A percentile compares a stretch with the other conserved stretches of the same genome.
These are phyloP conservation scores for Candida ortonii DNA, from an alignment of 805 yeast genomes.

Conservation along the genomic window DNA sequence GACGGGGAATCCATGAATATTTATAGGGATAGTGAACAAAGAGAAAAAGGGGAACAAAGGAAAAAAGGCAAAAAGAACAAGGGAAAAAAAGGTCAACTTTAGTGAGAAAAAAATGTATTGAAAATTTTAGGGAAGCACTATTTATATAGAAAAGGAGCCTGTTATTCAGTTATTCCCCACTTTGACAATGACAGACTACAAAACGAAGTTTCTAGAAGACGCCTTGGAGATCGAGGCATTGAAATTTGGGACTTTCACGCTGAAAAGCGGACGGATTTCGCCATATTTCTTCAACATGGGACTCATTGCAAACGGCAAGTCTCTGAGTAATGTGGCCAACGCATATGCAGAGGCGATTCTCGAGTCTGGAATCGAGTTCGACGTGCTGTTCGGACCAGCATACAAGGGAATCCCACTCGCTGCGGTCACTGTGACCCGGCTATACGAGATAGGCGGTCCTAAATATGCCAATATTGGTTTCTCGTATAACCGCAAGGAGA, in stretches of 20 bases:
- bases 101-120: no score
- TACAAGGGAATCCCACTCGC: slow-evolving; percentile 96
- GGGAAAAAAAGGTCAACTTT: no score
- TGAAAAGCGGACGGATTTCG: slow-evolving; percentile 90
- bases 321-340: slow-evolving; percentile 75
- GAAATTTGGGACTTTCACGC: slow-evolving; percentile 82
- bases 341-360: slow-evolving; percentile 89
- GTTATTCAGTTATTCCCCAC: no score
- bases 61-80: no score
- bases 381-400: slow-evolving; percentile 94
- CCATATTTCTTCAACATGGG: slow-evolving; percentile 97
- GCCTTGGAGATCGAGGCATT: slow-evolving; percentile 82
- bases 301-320: slow-evolving; percentile 76
- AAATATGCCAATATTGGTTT: slow-evolving; percentile 73
- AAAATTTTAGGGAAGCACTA: no score
- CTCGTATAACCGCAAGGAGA: slow-evolving; percentile 95
- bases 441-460: slow-evolving; percentile 85
- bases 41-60: no score
- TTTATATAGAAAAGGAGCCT: no score
- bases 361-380: slow-evolving; percentile 77
- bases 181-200: no score
- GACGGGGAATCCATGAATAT: no score
- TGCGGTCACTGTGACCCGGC: slow-evolving; percentile 86
- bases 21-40: no score
- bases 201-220: slow-evolving; percentile 60